A percentile compares a stretch with the other conserved stretches of the same genome.
Conservation (phyloP, 768 basidiomycete species). For the Guyanaporus albipodus region DNA sequence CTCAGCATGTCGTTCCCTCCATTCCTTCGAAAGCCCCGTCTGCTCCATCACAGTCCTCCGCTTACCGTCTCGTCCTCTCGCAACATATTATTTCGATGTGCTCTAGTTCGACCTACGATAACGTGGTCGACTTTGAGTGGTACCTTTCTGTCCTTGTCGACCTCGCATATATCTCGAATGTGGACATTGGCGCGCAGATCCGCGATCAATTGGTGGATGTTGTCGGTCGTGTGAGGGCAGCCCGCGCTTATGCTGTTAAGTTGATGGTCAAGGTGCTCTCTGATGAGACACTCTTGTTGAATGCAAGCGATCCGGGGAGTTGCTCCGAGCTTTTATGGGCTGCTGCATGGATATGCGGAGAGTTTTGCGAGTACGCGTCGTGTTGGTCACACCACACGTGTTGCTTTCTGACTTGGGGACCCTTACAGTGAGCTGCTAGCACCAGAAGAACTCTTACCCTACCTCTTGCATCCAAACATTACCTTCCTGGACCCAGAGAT, state of each 20-base stretch:
- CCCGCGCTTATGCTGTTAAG: conserved; percentile 75
- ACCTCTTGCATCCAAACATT: conserved; percentile 61
- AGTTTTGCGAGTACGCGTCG: conserved; percentile 76
- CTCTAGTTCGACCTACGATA: conserved; percentile 77
- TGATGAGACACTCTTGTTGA: conserved; percentile 70
- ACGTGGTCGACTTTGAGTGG: conserved; percentile 95
- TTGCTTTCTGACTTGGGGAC: conserved; percentile 4
- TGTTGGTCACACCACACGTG: background rate
- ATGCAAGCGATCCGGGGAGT: conserved; percentile 63
- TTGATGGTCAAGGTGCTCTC: conserved; percentile 77
- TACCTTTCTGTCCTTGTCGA: conserved; percentile 93
- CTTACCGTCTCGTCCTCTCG: conserved; percentile 82
- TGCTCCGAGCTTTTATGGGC: conserved; percentile 89
- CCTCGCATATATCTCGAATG: conserved; percentile 81
- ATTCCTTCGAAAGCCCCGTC: conserved; percentile 36
- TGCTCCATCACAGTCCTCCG: conserved; percentile 66
- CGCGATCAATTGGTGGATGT: conserved; percentile 86
- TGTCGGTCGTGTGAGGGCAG: conserved; percentile 72
- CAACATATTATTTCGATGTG: conserved; percentile 85
- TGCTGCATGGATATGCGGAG: conserved; percentile 95
- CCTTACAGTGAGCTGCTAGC: conserved; percentile 66
- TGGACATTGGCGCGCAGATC: conserved; percentile 72
- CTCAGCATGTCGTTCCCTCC: conserved; percentile 48
- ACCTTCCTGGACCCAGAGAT: conserved; percentile 58
- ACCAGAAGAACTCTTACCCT: conserved; percentile 67